A percentile compares a stretch with the other conserved stretches of the same genome.
These are phyloP conservation scores for Kondoa malvinella DNA, from an alignment of 768 basidiomycete genomes.

Conservation along the genomic window DNA sequence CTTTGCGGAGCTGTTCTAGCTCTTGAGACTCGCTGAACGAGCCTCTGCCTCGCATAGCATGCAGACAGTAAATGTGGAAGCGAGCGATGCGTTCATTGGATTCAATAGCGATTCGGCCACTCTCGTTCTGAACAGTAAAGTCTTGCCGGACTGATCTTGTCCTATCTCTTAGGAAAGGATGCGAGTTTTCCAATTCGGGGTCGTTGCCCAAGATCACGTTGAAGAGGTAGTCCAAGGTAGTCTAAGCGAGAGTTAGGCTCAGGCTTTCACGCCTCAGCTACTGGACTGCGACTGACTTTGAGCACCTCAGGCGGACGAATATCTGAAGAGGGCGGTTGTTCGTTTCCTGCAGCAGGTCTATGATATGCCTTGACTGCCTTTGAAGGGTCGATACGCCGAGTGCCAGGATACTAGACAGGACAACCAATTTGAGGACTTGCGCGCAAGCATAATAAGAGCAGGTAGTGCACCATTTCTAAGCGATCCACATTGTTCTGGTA, in stretches of 20 bases:
- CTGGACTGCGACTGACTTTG: slow-evolving; percentile 38
- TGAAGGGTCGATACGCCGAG: slow-evolving; percentile 61
- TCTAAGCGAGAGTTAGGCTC: slow-evolving; percentile 34
- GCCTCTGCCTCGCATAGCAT: slow-evolving; percentile 40
- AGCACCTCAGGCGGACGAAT: slow-evolving; percentile 71
- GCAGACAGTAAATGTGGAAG: slow-evolving; percentile 74
- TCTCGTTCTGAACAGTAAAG: slow-evolving; percentile 79
- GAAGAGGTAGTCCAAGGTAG: slow-evolving; percentile 83
- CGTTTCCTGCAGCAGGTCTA: slow-evolving; percentile 74
- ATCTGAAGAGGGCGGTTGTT: slow-evolving; percentile 67
- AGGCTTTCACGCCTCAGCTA: background rate
- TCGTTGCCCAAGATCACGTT: slow-evolving; percentile 50
- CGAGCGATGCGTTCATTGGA: slow-evolving; percentile 86
- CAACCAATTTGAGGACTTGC: background rate
- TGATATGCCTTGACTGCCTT: slow-evolving; percentile 90
- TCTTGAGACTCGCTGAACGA: slow-evolving; percentile 53
- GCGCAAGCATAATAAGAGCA: background rate
- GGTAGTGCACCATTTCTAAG: slow-evolving; percentile 52
- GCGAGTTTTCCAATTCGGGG: slow-evolving; percentile 52
- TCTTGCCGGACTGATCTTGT: slow-evolving; percentile 79
- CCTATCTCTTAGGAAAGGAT: slow-evolving; percentile 78
- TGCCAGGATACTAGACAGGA: slow-evolving; percentile 45
- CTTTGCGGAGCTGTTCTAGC: slow-evolving; percentile 78
- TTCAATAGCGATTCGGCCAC: slow-evolving; percentile 59
- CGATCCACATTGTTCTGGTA: slow-evolving; percentile 70